Evolutionary conservation across 805 yeast species (phyloP), one percentile per base, ranked within the genome.

Genomic region (Metschnikowia chrysomelidarum): DNA sequence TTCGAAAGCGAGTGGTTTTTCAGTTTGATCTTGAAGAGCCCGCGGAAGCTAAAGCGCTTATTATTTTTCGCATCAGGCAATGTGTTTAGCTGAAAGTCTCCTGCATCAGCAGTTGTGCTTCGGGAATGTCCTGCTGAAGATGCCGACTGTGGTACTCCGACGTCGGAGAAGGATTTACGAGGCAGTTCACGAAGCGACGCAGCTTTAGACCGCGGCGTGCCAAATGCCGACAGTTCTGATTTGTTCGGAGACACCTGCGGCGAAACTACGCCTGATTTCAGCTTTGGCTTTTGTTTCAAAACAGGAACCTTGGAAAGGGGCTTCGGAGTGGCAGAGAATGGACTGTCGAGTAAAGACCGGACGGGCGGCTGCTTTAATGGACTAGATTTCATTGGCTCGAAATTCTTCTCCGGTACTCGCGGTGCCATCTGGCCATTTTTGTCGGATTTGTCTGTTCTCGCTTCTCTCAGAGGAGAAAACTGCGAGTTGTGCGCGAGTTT

Each of bases 21-120:
- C 2, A 67, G 57, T 40, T 57, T 64, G 41, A 57, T 56, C 40
- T 60, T 64, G 51, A 67, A 67, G 18, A 67, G 51, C 2, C 64
- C 54, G 30, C 56, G 59, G 51, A 67, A 62, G 27, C 69, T 61
- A 40, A 67, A 67, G 39, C 58, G 59, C 33, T 63, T 60, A 48
- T 53, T 50, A 25, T 34, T 42, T 2, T 46, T 41, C 3, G 22
- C 22, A 5, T 32, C 30, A 4, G 39, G 15, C 16, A 18, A 14
- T 4, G 36, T 9, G 21, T 14, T 18, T 23, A 29, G 17, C 15
- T 26, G 37, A 13, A 19, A 27, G 6, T 12, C 19, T 11, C 12
- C 32, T 12, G 16, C 11, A 6, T 21, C 22, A 14, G 20, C 30
- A 4, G 38, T 15, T 3, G 30, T 26, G 19, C 34, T 24, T 19